A percentile compares a stretch with the other conserved stretches of the same genome.
Conservation (phyloP, 164 flowering plant species). For the Tetracentron sinense region DNA sequence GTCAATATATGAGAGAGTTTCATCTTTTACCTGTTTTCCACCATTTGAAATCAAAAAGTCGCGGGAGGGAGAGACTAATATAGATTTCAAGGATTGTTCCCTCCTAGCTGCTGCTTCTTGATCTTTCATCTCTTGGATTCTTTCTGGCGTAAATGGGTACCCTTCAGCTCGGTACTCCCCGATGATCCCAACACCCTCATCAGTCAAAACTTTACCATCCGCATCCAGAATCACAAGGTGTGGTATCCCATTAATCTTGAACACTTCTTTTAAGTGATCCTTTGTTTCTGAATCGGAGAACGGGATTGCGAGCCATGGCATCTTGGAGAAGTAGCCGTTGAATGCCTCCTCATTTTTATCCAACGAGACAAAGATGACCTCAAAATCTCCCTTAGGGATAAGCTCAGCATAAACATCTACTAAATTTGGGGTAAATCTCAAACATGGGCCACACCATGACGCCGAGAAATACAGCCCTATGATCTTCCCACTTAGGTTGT, state of each 20-base stretch:
- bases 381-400: slow-evolving; percentile 41
- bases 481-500: slow-evolving; percentile 48
- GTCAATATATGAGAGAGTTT: too few species aligned
- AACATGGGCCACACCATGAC: slow-evolving; percentile 63
- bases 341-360: slow-evolving; percentile 59
- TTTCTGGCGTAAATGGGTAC: slow-evolving; percentile 52
- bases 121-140: slow-evolving; percentile 40
- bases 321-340: slow-evolving; percentile 50
- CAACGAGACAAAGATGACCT: slow-evolving; percentile 46
- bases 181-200: slow-evolving; percentile 36
- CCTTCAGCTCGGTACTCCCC: slow-evolving; percentile 46
- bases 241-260: slow-evolving; percentile 54
- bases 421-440: slow-evolving; percentile 40
- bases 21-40: slow-evolving; percentile 33
- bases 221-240: slow-evolving; percentile 52
- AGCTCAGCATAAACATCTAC: too few species aligned
- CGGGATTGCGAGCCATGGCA: slow-evolving; percentile 87
- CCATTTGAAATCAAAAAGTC: slow-evolving; percentile 41
- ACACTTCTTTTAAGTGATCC: slow-evolving; percentile 29
- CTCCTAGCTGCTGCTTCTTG: slow-evolving; percentile 48
- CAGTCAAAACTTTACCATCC: slow-evolving; percentile 37
- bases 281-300: slow-evolving; percentile 55
- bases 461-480: slow-evolving; percentile 56
- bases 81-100: slow-evolving; percentile 48
- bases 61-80: slow-evolving; percentile 44